These are phyloP conservation scores for Yamadazyma dendronema DNA, from an alignment of 1,139 yeast genomes.

Conservation along the genomic window DNA sequence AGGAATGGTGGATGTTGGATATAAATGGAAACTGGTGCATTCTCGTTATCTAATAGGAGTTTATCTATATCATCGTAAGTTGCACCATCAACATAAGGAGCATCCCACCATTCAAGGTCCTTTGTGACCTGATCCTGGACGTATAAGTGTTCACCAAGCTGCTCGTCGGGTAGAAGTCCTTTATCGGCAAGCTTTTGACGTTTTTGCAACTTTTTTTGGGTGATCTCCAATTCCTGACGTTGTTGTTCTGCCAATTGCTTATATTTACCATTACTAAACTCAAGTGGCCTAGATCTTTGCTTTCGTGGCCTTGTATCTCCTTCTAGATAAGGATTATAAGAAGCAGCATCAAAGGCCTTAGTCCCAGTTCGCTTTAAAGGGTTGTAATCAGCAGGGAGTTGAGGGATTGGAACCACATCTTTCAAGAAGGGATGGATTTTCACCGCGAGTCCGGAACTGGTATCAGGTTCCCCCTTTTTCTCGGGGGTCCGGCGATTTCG, in stretches of 20 bases:
- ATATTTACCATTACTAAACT: conserved; percentile 63
- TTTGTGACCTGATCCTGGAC: conserved; percentile 46
- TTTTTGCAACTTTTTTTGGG: conserved; percentile 16
- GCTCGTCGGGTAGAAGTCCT: conserved; percentile 50
- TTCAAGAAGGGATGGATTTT: conserved; percentile 61
- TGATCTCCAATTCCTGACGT: conserved; percentile 28
- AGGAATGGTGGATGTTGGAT: conserved; percentile 82
- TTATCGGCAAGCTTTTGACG: conserved; percentile 20
- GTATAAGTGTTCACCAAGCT: conserved; percentile 52
- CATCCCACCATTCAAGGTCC: conserved; percentile 81
- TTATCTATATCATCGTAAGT: conserved; percentile 19
- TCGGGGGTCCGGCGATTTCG: too few relatives aligned
- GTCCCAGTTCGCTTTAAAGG: conserved; percentile 34
- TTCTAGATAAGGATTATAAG: conserved; percentile 32
- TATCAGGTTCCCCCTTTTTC: too few relatives aligned
- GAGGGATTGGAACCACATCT: conserved; percentile 25
- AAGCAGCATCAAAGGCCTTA: conserved; percentile 60
- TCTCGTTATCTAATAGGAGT: conserved; percentile 34
- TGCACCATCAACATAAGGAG: conserved; percentile 38
- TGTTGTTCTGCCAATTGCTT: conserved; percentile 52
- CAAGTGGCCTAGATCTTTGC: conserved; percentile 39
- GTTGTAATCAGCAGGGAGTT: conserved; percentile 25
- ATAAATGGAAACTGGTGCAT: conserved; percentile 55
- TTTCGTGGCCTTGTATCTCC: conserved; percentile 14
- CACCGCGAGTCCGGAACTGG: conserved; percentile 40